phyloP scores from a whole-genome alignment of 202 grass and related monocot species.

The Brachypodium distachyon region DNA sequence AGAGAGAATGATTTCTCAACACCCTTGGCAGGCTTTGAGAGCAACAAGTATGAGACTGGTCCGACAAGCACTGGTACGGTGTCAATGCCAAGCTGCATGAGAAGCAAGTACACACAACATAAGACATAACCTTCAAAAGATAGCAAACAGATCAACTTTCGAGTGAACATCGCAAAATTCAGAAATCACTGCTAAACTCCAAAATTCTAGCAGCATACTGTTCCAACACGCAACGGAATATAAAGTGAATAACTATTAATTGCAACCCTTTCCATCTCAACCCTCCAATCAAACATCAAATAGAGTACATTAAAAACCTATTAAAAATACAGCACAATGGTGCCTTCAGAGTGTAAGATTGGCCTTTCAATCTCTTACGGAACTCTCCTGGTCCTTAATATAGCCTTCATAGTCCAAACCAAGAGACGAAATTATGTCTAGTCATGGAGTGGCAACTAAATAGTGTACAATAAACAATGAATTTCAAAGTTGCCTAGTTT shows the following conservation, averaged over 20 bases:
- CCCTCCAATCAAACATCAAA: not conserved
- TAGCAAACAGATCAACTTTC: not conserved
- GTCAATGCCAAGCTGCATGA: conserved; percentile 71
- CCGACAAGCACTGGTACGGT: conserved; percentile 75
- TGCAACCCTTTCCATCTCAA: not conserved
- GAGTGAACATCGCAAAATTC: not conserved
- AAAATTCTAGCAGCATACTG: not conserved
- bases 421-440: not conserved
- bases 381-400: not conserved
- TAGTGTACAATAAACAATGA: not conserved
- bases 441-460: not conserved
- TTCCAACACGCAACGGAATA: not conserved
- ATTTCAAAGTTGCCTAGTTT: not conserved
- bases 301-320: not conserved
- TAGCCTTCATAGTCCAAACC: not conserved
- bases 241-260: not conserved
- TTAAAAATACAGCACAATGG: not conserved
- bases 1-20: conserved; percentile 84
- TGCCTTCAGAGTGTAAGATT: not conserved
- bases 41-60: conserved; percentile 92
- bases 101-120: not conserved
- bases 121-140: not conserved
- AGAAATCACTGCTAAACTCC: not conserved
- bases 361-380: not conserved
- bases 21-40: conserved; percentile 84